Percentiles rank a stretch among this genome's conserved stretches.
Evolutionary conservation across 2,329 filamentous ascomycete genomes (phyloP).

Genomic region (Ustulina deusta): DNA sequence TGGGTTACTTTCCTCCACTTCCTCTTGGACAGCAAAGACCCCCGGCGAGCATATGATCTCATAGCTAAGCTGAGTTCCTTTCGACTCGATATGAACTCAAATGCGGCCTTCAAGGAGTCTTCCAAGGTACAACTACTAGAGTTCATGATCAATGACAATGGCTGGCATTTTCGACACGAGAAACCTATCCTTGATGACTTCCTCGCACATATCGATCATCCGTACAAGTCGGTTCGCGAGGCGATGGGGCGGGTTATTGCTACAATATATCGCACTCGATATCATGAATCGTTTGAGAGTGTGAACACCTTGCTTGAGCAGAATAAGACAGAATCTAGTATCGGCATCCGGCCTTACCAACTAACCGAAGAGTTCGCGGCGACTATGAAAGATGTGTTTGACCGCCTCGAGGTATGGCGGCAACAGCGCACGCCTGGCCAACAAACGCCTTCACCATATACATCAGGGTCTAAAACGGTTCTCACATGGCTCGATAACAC

Average conservation of each 20-base stretch:
- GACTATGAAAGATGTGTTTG: slow-evolving; percentile 81
- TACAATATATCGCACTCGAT: slow-evolving; percentile 88
- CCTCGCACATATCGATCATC: slow-evolving; percentile 90
- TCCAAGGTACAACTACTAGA: slow-evolving; percentile 94
- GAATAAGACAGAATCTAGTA: slow-evolving; percentile 83
- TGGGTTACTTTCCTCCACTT: slow-evolving; percentile 96
- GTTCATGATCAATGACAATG: slow-evolving; percentile 85
- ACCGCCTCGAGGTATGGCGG: slow-evolving; percentile 86
- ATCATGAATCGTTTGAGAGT: slow-evolving; percentile 92
- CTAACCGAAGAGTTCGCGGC: slow-evolving; percentile 78
- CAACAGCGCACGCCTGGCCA: slow-evolving; percentile 85
- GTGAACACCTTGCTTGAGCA: slow-evolving; percentile 79
- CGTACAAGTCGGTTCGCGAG: slow-evolving; percentile 97
- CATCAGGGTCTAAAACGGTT: slow-evolving; percentile 94
- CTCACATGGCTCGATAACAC: slow-evolving; percentile 94
- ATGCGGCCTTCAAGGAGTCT: slow-evolving; percentile 98
- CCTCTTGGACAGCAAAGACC: slow-evolving; percentile 88
- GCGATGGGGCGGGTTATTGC: slow-evolving; percentile 91
- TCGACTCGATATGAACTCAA: slow-evolving; percentile 91
- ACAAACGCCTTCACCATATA: slow-evolving; percentile 94
- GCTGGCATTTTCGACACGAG: slow-evolving; percentile 96
- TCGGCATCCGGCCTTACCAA: slow-evolving; percentile 86
- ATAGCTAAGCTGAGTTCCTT: slow-evolving; percentile 86
- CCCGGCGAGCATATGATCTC: slow-evolving; percentile 86
- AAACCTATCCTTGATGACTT: slow-evolving; percentile 91